Evolutionary conservation across 73 alveolate genomes (phyloP), one percentile per base, ranked within the genome.

Genomic region (Effrenium voratum): DNA sequence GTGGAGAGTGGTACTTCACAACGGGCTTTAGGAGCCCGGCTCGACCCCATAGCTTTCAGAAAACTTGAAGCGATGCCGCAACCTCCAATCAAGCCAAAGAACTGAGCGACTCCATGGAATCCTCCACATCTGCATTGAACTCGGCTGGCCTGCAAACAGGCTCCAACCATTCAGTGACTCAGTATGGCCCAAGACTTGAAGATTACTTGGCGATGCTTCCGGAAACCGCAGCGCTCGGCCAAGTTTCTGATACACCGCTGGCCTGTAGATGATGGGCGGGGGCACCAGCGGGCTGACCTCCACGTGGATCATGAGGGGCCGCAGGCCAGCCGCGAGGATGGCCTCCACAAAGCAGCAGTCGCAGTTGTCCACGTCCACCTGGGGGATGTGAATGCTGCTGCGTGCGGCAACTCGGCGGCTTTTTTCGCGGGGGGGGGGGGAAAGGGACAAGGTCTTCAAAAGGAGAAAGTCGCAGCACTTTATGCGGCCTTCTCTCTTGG

Each of bases 341-440:
- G 84, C 45, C 47, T 91, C 98, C 90, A 91, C 75, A 70, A 91
- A 91, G 82, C 98, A 91, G 88, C 98, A 91, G 90, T 91, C 98
- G 59, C 98, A 91, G 45, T 91, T 91, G 88, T 91, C 98, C 90
- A 91, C 98, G 59, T 91, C 98, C 22, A 63, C 86, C 96, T 88
- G 24, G 5, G 40, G 40, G 40, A 3, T 19, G 40, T 24, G 10
- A 10, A 66, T 2, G 28, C 72, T 30, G 28, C 28, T n/a, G n/a
- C n/a, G n/a, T n/a, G n/a, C n/a, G n/a, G n/a, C n/a, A n/a, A n/a
- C n/a, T n/a, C n/a, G n/a, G n/a, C n/a, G n/a, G n/a, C n/a, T n/a
- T n/a, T n/a, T n/a, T n/a, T n/a, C n/a, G n/a, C n/a, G n/a, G n/a
- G n/a, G n/a, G n/a, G n/a, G n/a, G n/a, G n/a, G n/a, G n/a, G n/a